Conservation (phyloP, 169 alveolate species). For the Perkinsus olseni region DNA sequence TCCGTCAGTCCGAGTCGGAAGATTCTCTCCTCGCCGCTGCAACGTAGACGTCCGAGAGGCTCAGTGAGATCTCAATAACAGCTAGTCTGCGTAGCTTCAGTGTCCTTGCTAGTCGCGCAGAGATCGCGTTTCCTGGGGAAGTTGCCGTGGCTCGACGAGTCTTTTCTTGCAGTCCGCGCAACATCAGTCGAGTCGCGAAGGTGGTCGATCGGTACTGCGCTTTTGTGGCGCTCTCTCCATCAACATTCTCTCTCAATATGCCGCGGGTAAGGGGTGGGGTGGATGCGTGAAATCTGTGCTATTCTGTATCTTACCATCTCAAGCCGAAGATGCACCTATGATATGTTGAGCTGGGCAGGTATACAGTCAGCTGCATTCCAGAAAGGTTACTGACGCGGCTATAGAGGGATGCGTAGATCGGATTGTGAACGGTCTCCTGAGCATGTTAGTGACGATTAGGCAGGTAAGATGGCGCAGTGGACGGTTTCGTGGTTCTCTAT, state of each 20-base stretch:
- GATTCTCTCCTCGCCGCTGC: neutral
- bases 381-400: constrained; percentile 15
- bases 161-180: neutral
- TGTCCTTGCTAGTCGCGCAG: no score
- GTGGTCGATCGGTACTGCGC: constrained; percentile 41
- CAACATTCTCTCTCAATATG: constrained; percentile 29
- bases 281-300: neutral
- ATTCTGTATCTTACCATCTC: neutral
- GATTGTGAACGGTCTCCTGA: constrained; percentile 25
- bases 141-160: no score
- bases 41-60: no score
- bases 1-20: no score
- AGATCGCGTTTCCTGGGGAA: no score
- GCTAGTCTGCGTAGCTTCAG: no score
- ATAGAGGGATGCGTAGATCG: constrained; percentile 25
- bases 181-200: constrained; percentile 32
- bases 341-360: neutral
- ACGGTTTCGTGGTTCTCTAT: neutral
- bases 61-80: no score
- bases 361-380: constrained; percentile 15
- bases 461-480: neutral
- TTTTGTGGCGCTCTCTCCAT: constrained; percentile 35
- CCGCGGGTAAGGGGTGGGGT: neutral
- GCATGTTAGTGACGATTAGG: constrained; percentile 23
- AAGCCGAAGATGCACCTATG: no score